Evolutionary conservation across 1,139 yeast species (phyloP), one percentile per base, ranked within the genome.

Genomic region (Geotrichum histeridarum): DNA sequence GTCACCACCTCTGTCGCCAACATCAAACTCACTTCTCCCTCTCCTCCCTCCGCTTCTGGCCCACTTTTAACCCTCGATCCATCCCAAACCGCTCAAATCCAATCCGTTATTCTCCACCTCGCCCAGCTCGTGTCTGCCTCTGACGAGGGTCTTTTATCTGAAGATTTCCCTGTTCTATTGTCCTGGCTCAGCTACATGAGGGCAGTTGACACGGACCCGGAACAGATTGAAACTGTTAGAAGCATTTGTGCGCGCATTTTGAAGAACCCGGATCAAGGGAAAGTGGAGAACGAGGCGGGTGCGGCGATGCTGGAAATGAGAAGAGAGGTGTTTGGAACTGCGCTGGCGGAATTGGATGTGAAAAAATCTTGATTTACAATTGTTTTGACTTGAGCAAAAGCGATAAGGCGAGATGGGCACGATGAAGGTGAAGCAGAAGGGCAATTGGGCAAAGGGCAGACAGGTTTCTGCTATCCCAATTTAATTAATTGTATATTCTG

Each of bases 151-250:
- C 18, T 64, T n/a, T 33, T 57, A n/a, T 54, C 62, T 1, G 64
- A 63, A 1, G 67, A 67, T 22, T 69, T 80, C 44, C 73, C 79
- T 17, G 70, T 78, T 1, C 67, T 84, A 30, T 68, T 83, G 36
- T 76, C 83, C 1, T 79, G 76, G 66, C 70, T 83, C 61, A 83
- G 83, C 63, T 72, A 84, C 42, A 65, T 83, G 50, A 75, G 79
- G 12, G 78, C 77, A 0, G 66, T 80, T 22, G 76, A 69, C 45
- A 57, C 43, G 36, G 30, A 32, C 5, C 35, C 42, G n/a, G 43
- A 37, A 32, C 22, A 22, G n/a, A 18, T 38, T 11, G 17, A 27
- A 4, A 14, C 5, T 8, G 43, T 38, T 2, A 35, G 43, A 4
- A 15, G 11, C 14, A 36, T 32, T n/a, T 44, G 48, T 15, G 30